Evolutionary conservation across 768 basidiomycete genomes (phyloP), one percentile per base, ranked within the genome.

Genomic region (Russula brevipes): DNA sequence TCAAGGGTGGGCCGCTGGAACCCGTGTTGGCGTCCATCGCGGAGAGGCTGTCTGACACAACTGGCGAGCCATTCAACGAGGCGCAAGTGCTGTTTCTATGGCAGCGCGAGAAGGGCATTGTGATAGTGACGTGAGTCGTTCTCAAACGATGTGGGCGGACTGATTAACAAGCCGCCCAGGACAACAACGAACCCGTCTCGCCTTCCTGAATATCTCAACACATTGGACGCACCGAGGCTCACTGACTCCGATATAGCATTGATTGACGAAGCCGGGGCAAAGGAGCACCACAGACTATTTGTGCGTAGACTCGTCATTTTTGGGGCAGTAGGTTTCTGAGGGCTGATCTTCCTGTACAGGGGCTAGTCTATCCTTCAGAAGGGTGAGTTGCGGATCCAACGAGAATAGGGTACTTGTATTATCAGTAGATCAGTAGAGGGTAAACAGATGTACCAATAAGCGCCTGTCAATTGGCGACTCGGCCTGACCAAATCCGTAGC

Each of bases 121-220:
- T 72, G 14, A 68, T 68, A 24, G 70, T 77, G 59, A 75, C 75
- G 76, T 77, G 61, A 58, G 72, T 69, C 41, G 8, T 54, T 30
- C 19, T 49, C 14, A 9, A 46, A 12, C 9, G 38, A 44, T 19
- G n/a, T 45, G 19, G 44, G 12, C 14, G 47, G 4, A 54, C 17
- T 3, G 16, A 42, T 6, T 44, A 11, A 54, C 45, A 33, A 42
- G 17, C 30, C 38, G 7, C 16, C 38, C 17, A 79, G 79, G 59
- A 80, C 79, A 54, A 76, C 74, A 47, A 70, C 73, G 3, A 80
- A 76, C 65, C 71, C 69, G 52, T 72, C 78, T 39, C 76, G 82
- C 7, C 70, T 85, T 12, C 71, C 76, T 62, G 78, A 81, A 54
- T 84, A 83, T 68, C 69, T 84, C 54, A 76, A 73, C 8, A 76